phyloP scores from a whole-genome alignment of 164 flowering plant species.

The Liriodendron chinense region DNA sequence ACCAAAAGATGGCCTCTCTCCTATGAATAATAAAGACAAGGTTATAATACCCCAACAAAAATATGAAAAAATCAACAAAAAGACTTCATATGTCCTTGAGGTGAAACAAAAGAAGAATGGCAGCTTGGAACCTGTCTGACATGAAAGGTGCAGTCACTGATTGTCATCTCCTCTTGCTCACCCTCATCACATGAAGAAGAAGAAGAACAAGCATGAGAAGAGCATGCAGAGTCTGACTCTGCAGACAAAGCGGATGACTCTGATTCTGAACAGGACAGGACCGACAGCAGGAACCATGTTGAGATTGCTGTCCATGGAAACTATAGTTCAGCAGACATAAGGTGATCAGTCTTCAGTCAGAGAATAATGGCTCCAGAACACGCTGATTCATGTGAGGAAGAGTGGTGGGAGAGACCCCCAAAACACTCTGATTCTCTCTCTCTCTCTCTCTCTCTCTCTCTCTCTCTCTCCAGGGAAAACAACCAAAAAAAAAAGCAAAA shows the following conservation, averaged over 20 bases:
- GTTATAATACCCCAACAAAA: constrained; percentile 12
- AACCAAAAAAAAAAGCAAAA: too few species aligned
- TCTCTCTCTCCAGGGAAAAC: too few species aligned
- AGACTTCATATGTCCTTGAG: constrained; percentile 35
- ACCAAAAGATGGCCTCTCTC: constrained; percentile 17
- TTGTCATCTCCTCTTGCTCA: constrained; percentile 9
- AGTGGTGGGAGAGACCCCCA: constrained; percentile 15
- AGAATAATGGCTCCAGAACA: constrained; percentile 35
- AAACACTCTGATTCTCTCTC: too few species aligned
- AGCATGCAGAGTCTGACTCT: constrained; percentile 12
- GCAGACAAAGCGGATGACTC: constrained; percentile 11
- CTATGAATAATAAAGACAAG: constrained; percentile 23
- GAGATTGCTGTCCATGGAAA: constrained; percentile 18
- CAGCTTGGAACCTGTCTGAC: constrained; percentile 3
- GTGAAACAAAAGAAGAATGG: constrained; percentile 15
- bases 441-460: too few species aligned
- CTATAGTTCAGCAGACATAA: constrained; percentile 49
- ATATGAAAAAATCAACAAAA: constrained; percentile 29
- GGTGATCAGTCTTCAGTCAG: constrained; percentile 29
- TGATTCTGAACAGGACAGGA: constrained; percentile 12
- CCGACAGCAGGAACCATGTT: constrained; percentile 4
- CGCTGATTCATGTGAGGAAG: constrained; percentile 42
- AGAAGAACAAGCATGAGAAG: too few species aligned
- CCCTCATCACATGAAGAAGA: constrained; percentile 2
- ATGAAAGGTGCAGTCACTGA: background rate